Evolutionary conservation across 495 filamentous ascomycete species (phyloP).

Genomic region (Jackrogersella minutella): DNA sequence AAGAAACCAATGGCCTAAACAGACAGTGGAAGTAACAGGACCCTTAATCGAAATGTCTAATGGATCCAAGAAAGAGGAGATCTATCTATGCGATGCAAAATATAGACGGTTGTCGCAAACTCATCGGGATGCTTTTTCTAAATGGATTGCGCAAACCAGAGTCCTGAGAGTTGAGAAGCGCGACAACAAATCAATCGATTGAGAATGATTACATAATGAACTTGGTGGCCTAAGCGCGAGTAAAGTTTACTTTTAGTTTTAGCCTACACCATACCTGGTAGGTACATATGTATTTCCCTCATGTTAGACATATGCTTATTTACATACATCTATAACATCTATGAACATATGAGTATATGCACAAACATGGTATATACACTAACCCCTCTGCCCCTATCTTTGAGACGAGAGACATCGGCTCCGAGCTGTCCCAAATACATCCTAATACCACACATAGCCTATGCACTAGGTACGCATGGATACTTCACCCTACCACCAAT

Average conservation of each 20-base stretch:
- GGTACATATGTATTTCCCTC: background rate
- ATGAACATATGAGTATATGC: background rate
- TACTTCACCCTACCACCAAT: too few relatives aligned
- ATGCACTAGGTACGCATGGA: too few relatives aligned
- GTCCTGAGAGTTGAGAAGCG: slow-evolving; percentile 14
- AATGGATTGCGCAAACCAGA: background rate
- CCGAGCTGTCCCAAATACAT: too few relatives aligned
- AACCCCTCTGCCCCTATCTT: too few relatives aligned
- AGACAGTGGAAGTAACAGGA: background rate
- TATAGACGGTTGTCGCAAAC: background rate
- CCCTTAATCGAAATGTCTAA: background rate
- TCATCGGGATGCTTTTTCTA: background rate
- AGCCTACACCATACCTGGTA: too few relatives aligned
- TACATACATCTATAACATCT: too few relatives aligned
- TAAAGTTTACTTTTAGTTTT: too few relatives aligned
- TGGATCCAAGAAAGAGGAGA: slow-evolving; percentile 1
- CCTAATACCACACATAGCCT: too few relatives aligned
- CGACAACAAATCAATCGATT: slow-evolving; percentile 14
- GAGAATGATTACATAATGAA: background rate
- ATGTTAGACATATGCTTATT: background rate
- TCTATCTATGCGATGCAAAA: background rate
- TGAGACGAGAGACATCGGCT: too few relatives aligned
- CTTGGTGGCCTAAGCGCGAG: too few relatives aligned
- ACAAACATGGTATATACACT: too few relatives aligned
- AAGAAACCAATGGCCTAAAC: slow-evolving; percentile 9